Evolutionary conservation across 2,329 filamentous ascomycete genomes (phyloP), one percentile per base, ranked within the genome.

Genomic region (Metarhizium sp.): DNA sequence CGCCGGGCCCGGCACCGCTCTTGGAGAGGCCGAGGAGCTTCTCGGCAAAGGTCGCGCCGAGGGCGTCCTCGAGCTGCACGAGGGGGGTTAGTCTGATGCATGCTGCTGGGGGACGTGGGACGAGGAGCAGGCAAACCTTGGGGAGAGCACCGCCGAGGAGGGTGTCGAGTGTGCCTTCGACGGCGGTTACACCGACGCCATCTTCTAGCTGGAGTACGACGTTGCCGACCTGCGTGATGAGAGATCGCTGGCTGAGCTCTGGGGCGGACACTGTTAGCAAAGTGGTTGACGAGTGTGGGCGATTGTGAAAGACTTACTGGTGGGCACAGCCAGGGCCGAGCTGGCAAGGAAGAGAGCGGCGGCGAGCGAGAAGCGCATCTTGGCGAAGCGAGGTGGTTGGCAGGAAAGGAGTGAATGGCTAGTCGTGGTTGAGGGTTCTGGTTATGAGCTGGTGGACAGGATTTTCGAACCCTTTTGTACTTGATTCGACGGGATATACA

Each of bases 31-130:
- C 58, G 20, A 59, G 58, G 6, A 57, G 46, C 52, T 55, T 56
- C 47, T 57, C 54, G 6, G 58, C 50, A 51, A 58, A 58, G 16
- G 54, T 52, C 29, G 58, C 50, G 11, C 58, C 58, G 2, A 59
- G 50, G 1, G 52, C 47, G n/a, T 57, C 52, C 45, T 59, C 56
- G 32, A 59, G 54, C 58, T 59, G 49, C 18, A 25, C 13, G 18
- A 6, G 3, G 11, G 14, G 40, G 16, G 40, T 42, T 42, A 8
- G 43, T 25, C 6, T 18, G 43, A 34, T 7, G 25, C 25, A 34
- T 11, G 43, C 6, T 46, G n/a, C 6, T 8, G n/a, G 16, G n/a
- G 18, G 43, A 46, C 43, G 43, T 25, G 25, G 25, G 25, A 25
- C 25, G 11, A 25, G 18, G 6, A n/a, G 6, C 14, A 46, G 11